Conservation (phyloP, 2,329 filamentous ascomycete genomes). For the Ophiostoma quercus region DNA sequence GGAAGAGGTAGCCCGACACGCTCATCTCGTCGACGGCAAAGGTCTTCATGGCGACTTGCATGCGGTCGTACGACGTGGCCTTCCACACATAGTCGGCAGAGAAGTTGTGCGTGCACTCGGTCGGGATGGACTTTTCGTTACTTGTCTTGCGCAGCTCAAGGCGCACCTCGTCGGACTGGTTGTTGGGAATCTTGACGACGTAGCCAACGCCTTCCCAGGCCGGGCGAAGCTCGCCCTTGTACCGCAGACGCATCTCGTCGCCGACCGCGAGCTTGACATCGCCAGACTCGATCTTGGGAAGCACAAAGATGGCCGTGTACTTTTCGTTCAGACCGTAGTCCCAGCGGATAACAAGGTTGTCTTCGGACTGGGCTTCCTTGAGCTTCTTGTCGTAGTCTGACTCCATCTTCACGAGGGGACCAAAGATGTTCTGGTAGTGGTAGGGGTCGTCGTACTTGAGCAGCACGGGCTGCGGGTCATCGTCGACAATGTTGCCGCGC, state of each 20-base stretch:
- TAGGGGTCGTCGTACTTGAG: conserved; percentile 95
- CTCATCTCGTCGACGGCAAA: conserved; percentile 98
- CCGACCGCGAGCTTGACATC: conserved; percentile 97
- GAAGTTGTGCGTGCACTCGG: conserved; percentile 95
- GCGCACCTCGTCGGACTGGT: conserved; percentile 95
- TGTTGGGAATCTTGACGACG: conserved; percentile 98
- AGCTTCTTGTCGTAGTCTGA: conserved; percentile 98
- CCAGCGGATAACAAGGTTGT: conserved; percentile 91
- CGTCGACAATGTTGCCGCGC: conserved; percentile 84
- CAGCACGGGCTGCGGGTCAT: conserved; percentile 88
- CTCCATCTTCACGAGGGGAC: conserved; percentile 96
- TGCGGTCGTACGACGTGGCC: conserved; percentile 96
- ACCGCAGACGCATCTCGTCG: conserved; percentile 96
- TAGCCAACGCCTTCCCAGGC: conserved; percentile 98
- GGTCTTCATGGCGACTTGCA: conserved; percentile 99
- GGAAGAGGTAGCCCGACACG: conserved; percentile 97
- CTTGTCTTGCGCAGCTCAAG: conserved; percentile 91
- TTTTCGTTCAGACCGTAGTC: conserved; percentile 96
- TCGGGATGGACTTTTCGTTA: conserved; percentile 93
- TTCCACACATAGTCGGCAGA: conserved; percentile 99
- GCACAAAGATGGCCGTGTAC: conserved; percentile 87
- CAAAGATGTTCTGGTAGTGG: conserved; percentile 98
- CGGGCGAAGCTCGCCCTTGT: conserved; percentile 85
- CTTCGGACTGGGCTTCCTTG: conserved; percentile 96
- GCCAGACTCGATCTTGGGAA: conserved; percentile 94